These are phyloP conservation scores for Chalciporus pseudorubinellus DNA, from an alignment of 768 basidiomycete genomes.

Conservation along the genomic window DNA sequence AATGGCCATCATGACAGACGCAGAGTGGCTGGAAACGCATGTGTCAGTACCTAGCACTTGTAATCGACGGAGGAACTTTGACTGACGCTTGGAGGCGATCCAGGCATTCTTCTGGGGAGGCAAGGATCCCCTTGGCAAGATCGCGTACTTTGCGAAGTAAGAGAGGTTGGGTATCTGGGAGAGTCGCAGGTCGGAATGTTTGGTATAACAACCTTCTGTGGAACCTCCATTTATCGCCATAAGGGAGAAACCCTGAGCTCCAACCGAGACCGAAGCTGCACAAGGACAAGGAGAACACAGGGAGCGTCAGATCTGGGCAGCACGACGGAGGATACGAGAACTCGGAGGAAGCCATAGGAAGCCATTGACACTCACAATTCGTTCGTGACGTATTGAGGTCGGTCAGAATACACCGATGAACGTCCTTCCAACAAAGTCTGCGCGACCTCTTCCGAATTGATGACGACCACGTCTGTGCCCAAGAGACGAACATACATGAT, in stretches of 20 bases:
- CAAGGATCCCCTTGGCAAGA: slow-evolving; percentile 8
- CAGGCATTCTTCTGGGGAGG: not conserved
- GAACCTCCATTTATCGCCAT: slow-evolving; percentile 18
- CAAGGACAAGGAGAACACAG: not conserved
- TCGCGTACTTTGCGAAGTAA: slow-evolving; percentile 6
- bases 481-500: slow-evolving; percentile 2
- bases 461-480: slow-evolving; percentile 5
- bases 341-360: too few species aligned
- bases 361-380: slow-evolving; percentile 8
- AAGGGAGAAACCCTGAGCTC: slow-evolving; percentile 15
- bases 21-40: slow-evolving; percentile 3
- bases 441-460: slow-evolving; percentile 12
- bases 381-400: slow-evolving; percentile 7
- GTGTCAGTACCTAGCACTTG: not conserved
- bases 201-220: slow-evolving; percentile 23
- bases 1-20: slow-evolving; percentile 25
- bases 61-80: not conserved
- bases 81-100: slow-evolving; percentile 12
- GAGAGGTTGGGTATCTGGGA: slow-evolving; percentile 7
- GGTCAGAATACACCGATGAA: slow-evolving; percentile 16
- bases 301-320: not conserved
- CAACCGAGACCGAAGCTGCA: slow-evolving; percentile 15
- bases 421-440: slow-evolving; percentile 14
- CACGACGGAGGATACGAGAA: too few species aligned
- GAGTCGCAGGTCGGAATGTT: slow-evolving; percentile 7